Evolutionary conservation across 2,329 filamentous ascomycete genomes (phyloP).

Genomic region (Venturia asperata): DNA sequence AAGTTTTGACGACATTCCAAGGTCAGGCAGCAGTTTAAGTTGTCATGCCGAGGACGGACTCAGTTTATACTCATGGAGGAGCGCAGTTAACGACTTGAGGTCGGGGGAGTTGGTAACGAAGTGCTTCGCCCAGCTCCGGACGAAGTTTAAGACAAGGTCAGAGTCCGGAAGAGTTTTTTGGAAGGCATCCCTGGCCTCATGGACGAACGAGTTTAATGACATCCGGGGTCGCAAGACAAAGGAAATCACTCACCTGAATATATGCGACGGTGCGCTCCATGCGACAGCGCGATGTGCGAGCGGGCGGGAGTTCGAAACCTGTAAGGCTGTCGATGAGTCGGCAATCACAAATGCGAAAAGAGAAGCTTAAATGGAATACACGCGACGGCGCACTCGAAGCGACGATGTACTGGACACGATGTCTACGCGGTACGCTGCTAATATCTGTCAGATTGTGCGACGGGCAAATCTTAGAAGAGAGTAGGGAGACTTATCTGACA

Average conservation of each 20-base stretch:
- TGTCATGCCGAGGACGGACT: conserved; percentile 4
- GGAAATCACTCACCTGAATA: background rate
- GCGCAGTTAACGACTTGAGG: too few species aligned
- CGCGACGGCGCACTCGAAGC: too few species aligned
- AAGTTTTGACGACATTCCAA: too few species aligned
- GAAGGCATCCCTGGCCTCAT: conserved; percentile 5
- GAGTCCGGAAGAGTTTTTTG: conserved; percentile 3
- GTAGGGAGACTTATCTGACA: background rate
- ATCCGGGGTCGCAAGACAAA: conserved; percentile 8
- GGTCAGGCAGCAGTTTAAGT: conserved; percentile 1
- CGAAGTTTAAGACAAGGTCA: conserved; percentile 11
- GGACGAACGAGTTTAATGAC: conserved; percentile 8
- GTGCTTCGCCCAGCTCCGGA: background rate
- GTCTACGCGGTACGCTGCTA: too few species aligned
- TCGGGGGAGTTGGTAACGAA: background rate
- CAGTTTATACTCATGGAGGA: too few species aligned
- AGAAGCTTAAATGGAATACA: background rate
- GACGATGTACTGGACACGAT: too few species aligned
- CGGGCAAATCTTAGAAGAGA: too few species aligned
- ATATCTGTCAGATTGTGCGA: too few species aligned
- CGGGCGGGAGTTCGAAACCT: background rate
- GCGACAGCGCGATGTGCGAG: background rate
- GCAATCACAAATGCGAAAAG: background rate
- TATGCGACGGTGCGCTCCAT: background rate
- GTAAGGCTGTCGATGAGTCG: background rate